Conservation (phyloP, 2,329 filamentous ascomycete species). For the Thermochaetoides dissita region DNA sequence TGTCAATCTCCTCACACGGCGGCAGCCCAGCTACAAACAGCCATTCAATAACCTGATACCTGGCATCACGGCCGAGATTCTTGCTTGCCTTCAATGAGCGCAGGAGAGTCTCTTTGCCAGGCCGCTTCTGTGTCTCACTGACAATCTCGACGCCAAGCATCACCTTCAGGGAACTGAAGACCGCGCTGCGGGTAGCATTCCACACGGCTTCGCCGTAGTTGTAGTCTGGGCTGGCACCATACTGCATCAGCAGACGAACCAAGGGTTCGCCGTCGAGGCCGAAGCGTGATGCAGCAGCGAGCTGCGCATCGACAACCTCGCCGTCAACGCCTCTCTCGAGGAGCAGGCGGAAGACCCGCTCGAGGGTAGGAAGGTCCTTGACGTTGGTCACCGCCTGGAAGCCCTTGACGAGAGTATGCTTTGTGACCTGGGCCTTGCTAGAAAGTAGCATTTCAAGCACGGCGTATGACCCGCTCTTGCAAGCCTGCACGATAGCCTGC, state of each 20-base stretch:
- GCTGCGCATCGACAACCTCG: slow-evolving; percentile 37
- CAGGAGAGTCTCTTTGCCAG: slow-evolving; percentile 32
- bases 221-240: slow-evolving; percentile 42
- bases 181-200: slow-evolving; percentile 37
- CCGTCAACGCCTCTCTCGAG: slow-evolving; percentile 35
- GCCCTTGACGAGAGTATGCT: slow-evolving; percentile 31
- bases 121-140: slow-evolving; percentile 29
- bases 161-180: slow-evolving; percentile 34
- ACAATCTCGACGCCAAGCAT: slow-evolving; percentile 34
- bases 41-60: slow-evolving; percentile 34
- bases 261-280: slow-evolving; percentile 34
- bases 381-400: slow-evolving; percentile 43
- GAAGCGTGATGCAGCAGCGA: slow-evolving; percentile 38
- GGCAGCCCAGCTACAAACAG: slow-evolving; percentile 38
- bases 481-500: slow-evolving; percentile 40
- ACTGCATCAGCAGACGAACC: slow-evolving; percentile 34
- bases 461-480: slow-evolving; percentile 33
- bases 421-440: slow-evolving; percentile 25
- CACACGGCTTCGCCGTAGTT: slow-evolving; percentile 41
- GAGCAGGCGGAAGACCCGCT: slow-evolving; percentile 36
- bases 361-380: slow-evolving; percentile 33
- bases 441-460: slow-evolving; percentile 37
- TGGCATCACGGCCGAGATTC: slow-evolving; percentile 33
- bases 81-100: slow-evolving; percentile 40
- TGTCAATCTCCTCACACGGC: slow-evolving; percentile 34